Percentiles rank a stretch among this genome's conserved stretches.
Evolutionary conservation across 1,139 yeast genomes (phyloP).

Genomic region (Yamadazyma trypodendri): DNA sequence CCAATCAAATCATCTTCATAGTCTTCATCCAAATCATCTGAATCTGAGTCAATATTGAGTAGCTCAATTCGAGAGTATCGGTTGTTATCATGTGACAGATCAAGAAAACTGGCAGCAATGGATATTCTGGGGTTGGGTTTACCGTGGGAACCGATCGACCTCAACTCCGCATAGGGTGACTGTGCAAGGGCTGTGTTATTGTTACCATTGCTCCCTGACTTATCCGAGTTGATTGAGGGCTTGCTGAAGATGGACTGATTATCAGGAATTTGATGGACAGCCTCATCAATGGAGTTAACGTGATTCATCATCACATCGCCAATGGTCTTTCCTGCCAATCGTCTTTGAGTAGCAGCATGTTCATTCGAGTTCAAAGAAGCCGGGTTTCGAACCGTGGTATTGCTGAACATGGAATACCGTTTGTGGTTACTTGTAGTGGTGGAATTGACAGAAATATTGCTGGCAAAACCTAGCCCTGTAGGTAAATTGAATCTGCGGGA

Average conservation of each 20-base stretch:
- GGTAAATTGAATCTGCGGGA: conserved; percentile 41
- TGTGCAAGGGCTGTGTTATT: conserved; percentile 1
- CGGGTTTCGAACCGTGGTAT: conserved; percentile 18
- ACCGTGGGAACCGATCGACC: conserved; percentile 4
- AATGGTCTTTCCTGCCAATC: conserved; percentile 43
- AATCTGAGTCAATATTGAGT: conserved; percentile 42
- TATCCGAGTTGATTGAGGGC: conserved; percentile 22
- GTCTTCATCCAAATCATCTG: conserved; percentile 27
- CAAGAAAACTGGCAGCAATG: conserved; percentile 34
- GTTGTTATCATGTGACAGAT: conserved; percentile 24
- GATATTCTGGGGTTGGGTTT: conserved; percentile 27
- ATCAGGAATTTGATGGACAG: conserved; percentile 31
- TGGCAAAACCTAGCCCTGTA: conserved; percentile 20
- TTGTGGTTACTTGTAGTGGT: conserved; percentile 10
- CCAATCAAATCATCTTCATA: conserved; percentile 15
- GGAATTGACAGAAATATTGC: conserved; percentile 22
- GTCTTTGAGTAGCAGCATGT: conserved; percentile 15
- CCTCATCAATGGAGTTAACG: conserved; percentile 59
- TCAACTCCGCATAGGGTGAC: conserved; percentile 11
- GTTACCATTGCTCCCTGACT: conserved; percentile 12
- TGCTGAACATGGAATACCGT: conserved; percentile 25
- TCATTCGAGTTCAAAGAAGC: conserved; percentile 26
- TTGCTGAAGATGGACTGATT: conserved; percentile 22
- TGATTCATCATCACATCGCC: conserved; percentile 68
- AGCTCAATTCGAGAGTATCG: conserved; percentile 52